phyloP scores from a whole-genome alignment of 2,329 filamentous ascomycete species.

The Furcasterigmium furcatum region DNA sequence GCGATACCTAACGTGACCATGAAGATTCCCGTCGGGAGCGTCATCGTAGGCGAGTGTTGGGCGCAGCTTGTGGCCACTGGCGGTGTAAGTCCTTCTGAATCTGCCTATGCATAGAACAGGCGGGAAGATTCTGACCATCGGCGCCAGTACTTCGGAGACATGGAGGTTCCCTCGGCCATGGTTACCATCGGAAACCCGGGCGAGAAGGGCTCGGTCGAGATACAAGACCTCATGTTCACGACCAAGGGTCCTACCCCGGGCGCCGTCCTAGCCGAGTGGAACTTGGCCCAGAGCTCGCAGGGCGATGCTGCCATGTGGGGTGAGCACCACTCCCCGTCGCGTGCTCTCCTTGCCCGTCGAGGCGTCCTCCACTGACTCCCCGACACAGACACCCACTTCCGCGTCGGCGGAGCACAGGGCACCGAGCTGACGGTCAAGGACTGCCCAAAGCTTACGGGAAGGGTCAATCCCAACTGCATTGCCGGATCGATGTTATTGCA shows the following conservation, averaged over 20 bases:
- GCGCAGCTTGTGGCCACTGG: no score
- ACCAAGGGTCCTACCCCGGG: slow-evolving; percentile 81
- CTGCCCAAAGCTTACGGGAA: slow-evolving; percentile 64
- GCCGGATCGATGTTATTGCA: slow-evolving; percentile 72
- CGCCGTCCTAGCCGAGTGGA: slow-evolving; percentile 90
- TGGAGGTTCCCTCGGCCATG: slow-evolving; percentile 74
- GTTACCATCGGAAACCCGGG: slow-evolving; percentile 79
- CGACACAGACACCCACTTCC: no score
- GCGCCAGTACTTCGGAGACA: slow-evolving; percentile 71
- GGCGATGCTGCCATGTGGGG: slow-evolving; percentile 87
- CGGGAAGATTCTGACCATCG: slow-evolving; percentile 85
- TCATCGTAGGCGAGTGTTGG: no score
- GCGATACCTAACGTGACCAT: no score
- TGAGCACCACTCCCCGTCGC: no score
- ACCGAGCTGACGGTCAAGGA: slow-evolving; percentile 77
- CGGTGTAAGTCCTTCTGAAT: slow-evolving; percentile 70
- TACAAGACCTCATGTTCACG: slow-evolving; percentile 82
- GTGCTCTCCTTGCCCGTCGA: no score
- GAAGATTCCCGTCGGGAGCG: no score
- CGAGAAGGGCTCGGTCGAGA: slow-evolving; percentile 78
- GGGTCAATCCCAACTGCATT: slow-evolving; percentile 64
- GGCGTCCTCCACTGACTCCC: no score
- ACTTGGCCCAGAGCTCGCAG: slow-evolving; percentile 64
- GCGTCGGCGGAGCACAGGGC: slow-evolving; percentile 82
- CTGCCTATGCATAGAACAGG: slow-evolving; percentile 88